A percentile compares a stretch with the other conserved stretches of the same genome.
Conservation (phyloP, 768 basidiomycete genomes). For the Lentinula sp. region DNA sequence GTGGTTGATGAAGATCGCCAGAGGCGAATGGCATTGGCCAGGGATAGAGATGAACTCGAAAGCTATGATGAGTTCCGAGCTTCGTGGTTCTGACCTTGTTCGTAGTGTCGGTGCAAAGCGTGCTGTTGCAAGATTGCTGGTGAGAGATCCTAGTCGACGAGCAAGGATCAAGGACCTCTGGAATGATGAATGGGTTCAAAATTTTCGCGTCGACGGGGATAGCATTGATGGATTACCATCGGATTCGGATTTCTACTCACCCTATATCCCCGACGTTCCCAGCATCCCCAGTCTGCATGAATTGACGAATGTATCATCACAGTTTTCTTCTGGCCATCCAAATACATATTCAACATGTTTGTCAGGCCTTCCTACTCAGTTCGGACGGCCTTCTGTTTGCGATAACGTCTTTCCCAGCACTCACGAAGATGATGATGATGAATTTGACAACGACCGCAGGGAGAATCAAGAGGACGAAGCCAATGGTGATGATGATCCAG, state of each 20-base stretch:
- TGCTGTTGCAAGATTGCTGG: conserved; percentile 57
- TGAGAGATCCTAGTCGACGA: conserved; percentile 64
- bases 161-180: conserved; percentile 57
- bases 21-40: conserved; percentile 77
- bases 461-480: not conserved
- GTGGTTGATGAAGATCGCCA: conserved; percentile 76
- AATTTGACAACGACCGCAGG: conserved; percentile 4
- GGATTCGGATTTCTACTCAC: not conserved
- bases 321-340: not conserved
- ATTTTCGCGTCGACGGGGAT: not conserved
- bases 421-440: not conserved
- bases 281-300: not conserved
- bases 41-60: conserved; percentile 7
- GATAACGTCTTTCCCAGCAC: not conserved
- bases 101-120: conserved; percentile 39
- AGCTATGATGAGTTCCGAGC: conserved; percentile 19
- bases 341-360: not conserved
- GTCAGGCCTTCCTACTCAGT: not conserved
- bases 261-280: not conserved
- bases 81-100: conserved; percentile 31
- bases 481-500: conserved; percentile 4
- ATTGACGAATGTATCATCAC: not conserved
- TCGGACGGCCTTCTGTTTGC: not conserved
- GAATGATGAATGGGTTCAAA: conserved; percentile 39
- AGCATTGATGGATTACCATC: not conserved